Conservation (phyloP, 2,329 filamentous ascomycete genomes). For the Colletotrichum higginsianum region DNA sequence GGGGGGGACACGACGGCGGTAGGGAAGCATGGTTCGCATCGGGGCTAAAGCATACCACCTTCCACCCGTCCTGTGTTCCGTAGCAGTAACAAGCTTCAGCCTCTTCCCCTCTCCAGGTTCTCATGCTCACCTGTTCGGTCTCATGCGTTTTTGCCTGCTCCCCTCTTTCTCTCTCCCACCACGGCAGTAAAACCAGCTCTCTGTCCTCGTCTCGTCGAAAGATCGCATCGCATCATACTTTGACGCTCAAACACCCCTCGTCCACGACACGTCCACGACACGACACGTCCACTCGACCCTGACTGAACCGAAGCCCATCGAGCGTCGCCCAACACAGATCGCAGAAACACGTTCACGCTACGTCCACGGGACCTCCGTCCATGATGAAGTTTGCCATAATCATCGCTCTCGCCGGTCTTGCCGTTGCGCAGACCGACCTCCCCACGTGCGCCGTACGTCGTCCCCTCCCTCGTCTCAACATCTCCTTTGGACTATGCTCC, state of each 20-base stretch:
- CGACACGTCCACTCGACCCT: not conserved
- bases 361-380: too few relatives aligned
- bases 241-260: slow-evolving; percentile 21
- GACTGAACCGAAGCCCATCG: not conserved
- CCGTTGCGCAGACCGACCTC: slow-evolving; percentile 52
- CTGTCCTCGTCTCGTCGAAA: not conserved
- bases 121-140: not conserved
- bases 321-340: slow-evolving; percentile 12
- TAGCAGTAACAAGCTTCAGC: slow-evolving; percentile 14
- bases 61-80: slow-evolving; percentile 8
- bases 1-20: not conserved
- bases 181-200: not conserved
- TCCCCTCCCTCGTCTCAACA: not conserved
- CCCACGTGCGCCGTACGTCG: slow-evolving; percentile 58
- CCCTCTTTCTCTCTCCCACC: not conserved
- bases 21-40: slow-evolving; percentile 12
- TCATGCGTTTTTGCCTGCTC: not conserved
- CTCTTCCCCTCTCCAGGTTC: slow-evolving; percentile 2
- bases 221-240: not conserved
- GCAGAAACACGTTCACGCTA: slow-evolving; percentile 13
- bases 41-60: slow-evolving; percentile 16
- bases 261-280: not conserved
- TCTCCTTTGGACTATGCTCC: not conserved
- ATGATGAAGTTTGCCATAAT: slow-evolving; percentile 55
- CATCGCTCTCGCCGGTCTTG: slow-evolving; percentile 51